Evolutionary conservation across 306 rosid genomes (phyloP), one percentile per base, ranked within the genome.

Genomic region (Glycine latifolia): DNA sequence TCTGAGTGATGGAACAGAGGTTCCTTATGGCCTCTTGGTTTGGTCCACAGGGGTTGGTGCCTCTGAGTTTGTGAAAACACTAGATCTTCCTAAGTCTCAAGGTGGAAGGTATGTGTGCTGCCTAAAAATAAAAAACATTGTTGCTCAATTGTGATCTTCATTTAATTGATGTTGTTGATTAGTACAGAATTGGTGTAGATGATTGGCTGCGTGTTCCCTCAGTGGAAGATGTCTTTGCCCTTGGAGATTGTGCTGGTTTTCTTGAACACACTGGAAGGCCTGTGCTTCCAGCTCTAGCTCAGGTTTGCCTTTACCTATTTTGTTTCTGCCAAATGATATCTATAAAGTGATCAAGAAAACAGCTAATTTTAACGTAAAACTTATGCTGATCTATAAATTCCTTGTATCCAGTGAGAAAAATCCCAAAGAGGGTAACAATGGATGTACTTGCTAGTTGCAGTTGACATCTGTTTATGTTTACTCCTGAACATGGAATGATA

Each of bases 1-100:
- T 87, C 89, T 93, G 47, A 91, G 81, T 37, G 94, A 95, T 84
- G 98, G 93, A 8, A 91, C 94, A 77, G 91, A 86, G 73, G 97
- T 95, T 83, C 98, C 99, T 14, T 95, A 91, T 82, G 99, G 99
- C 14, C 92, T 95, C 59, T 67, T 95, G 89, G 97, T 95, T 13
- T 95, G 98, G 99, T 95, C 99, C 80, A 93, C 99, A 2, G 99
- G 99, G 16, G 98, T 95, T 72, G 99, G 98, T 44, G 90, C 99
- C 14, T 93, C 98, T 9, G 50, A 86, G 61, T 93, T 95, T 84
- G 97, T 95, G 53, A 95, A 89, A 82, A 79, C 89, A 54, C 85
- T 92, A 53, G 67, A 88, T 84, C 90, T 95, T 87, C 97, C 97
- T 58, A 86, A 85, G 84, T 89, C 99, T 70, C 87, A 86, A 4